phyloP scores from a whole-genome alignment of 2,329 filamentous ascomycete genomes.

The Colletotrichum scovillei region DNA sequence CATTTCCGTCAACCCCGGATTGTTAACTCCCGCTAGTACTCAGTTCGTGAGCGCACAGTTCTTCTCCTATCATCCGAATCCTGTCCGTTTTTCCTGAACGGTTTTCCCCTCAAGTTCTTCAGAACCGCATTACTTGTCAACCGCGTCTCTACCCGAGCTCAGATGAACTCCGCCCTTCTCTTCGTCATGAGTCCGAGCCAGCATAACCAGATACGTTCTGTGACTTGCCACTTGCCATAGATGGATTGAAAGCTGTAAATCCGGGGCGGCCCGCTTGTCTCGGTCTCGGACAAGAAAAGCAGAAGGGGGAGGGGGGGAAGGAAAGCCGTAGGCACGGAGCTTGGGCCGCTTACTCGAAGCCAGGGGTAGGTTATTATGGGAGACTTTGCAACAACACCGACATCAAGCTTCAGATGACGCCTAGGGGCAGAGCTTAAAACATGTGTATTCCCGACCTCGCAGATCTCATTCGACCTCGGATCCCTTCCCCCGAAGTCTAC shows the following conservation, averaged over 20 bases:
- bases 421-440: slow-evolving; percentile 25
- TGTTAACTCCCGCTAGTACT: neutral
- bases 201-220: neutral
- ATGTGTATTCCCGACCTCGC: slow-evolving; percentile 10
- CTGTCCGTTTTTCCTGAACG: neutral
- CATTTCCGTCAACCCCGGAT: neutral
- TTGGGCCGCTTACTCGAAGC: slow-evolving; percentile 19
- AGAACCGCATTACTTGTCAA: slow-evolving; percentile 9
- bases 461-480: slow-evolving; percentile 21
- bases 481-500: slow-evolving; percentile 1
- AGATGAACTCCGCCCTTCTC: slow-evolving; percentile 20
- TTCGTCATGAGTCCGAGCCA: neutral
- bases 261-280: slow-evolving; percentile 13
- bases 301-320: neutral
- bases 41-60: neutral
- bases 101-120: neutral
- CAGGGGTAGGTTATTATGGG: neutral
- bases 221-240: neutral
- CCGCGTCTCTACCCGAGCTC: slow-evolving; percentile 1
- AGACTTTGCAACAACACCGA: slow-evolving; percentile 13
- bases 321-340: slow-evolving; percentile 7
- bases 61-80: slow-evolving; percentile 17
- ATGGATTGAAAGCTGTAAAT: neutral
- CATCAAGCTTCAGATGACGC: slow-evolving; percentile 33
- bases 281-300: neutral